Evolutionary conservation across 1,284 basidiomycete species (phyloP).

Genomic region (Fomitopsis schrenkii): DNA sequence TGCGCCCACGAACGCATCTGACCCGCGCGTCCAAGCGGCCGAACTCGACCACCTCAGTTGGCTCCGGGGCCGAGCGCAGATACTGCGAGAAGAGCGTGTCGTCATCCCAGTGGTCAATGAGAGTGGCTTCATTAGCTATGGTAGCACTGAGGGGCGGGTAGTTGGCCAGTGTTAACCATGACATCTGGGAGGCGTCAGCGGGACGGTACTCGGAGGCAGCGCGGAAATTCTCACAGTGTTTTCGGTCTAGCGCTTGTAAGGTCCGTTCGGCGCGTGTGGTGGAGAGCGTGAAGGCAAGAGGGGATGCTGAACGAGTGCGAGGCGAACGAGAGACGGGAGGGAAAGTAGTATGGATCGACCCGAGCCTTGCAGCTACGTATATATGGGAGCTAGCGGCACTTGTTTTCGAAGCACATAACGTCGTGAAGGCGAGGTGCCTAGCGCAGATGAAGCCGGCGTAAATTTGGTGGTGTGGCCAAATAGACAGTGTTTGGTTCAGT

Average conservation of each 20-base stretch:
- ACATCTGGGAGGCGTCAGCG: background rate
- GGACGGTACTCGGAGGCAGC: background rate
- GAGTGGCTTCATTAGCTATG: background rate
- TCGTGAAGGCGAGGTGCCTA: background rate
- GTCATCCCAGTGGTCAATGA: slow-evolving; percentile 2
- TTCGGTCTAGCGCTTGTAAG: background rate
- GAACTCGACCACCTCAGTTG: background rate
- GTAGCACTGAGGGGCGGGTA: background rate
- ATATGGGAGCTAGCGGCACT: background rate
- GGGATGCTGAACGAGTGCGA: background rate
- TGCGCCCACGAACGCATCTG: background rate
- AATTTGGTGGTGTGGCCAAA: background rate
- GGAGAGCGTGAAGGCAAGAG: background rate
- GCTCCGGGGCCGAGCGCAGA: background rate
- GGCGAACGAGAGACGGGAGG: background rate
- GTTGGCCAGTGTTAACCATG: background rate
- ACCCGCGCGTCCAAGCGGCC: background rate
- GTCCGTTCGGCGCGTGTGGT: background rate
- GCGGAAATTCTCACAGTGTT: background rate
- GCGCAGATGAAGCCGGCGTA: background rate
- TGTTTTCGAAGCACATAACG: background rate
- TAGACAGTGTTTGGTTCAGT: background rate
- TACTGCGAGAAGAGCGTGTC: background rate
- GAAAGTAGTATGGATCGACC: background rate
- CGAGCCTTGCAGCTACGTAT: background rate